Evolutionary conservation across 1,284 basidiomycete genomes (phyloP).

Genomic region (Trametes polyzona): DNA sequence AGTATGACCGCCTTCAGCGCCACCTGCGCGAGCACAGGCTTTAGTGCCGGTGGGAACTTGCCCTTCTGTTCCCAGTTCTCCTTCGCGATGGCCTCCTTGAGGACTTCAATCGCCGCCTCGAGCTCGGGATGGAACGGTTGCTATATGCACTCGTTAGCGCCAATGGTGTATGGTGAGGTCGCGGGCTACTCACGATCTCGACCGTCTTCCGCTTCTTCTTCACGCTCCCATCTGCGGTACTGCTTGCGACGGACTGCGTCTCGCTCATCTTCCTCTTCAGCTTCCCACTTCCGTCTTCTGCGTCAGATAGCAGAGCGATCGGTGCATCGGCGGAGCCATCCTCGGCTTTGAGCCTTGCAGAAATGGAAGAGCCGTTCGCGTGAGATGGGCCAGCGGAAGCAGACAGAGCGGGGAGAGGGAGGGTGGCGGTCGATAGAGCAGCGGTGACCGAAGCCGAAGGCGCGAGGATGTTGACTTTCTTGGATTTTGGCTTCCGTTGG

Average conservation of each 20-base stretch:
- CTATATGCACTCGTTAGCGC: slow-evolving; percentile 33
- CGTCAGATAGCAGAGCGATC: slow-evolving; percentile 50
- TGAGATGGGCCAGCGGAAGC: slow-evolving; percentile 25
- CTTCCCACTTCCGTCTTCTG: slow-evolving; percentile 35
- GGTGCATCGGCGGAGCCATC: slow-evolving; percentile 60
- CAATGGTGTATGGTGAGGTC: too few relatives aligned
- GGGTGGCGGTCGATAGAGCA: slow-evolving; percentile 35
- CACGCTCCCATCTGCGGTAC: slow-evolving; percentile 20
- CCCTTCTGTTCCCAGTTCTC: slow-evolving; percentile 79
- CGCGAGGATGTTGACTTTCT: slow-evolving; percentile 46
- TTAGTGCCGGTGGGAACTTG: slow-evolving; percentile 87
- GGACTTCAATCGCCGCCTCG: slow-evolving; percentile 61
- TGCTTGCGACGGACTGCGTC: slow-evolving; percentile 14
- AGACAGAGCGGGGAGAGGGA: slow-evolving; percentile 29
- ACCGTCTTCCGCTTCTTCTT: slow-evolving; percentile 72
- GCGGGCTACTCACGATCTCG: slow-evolving; percentile 52
- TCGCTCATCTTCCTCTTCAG: slow-evolving; percentile 37
- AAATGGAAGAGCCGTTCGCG: slow-evolving; percentile 16
- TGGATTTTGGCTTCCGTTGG: slow-evolving; percentile 68
- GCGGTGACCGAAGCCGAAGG: slow-evolving; percentile 36
- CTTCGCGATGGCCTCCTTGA: slow-evolving; percentile 64
- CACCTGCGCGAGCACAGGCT: slow-evolving; percentile 71
- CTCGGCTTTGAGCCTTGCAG: slow-evolving; percentile 24
- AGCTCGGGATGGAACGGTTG: slow-evolving; percentile 71
- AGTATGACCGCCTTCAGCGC: slow-evolving; percentile 81